Evolutionary conservation across 345 rosid genomes (phyloP).

Genomic region (Syzygium aqueum): DNA sequence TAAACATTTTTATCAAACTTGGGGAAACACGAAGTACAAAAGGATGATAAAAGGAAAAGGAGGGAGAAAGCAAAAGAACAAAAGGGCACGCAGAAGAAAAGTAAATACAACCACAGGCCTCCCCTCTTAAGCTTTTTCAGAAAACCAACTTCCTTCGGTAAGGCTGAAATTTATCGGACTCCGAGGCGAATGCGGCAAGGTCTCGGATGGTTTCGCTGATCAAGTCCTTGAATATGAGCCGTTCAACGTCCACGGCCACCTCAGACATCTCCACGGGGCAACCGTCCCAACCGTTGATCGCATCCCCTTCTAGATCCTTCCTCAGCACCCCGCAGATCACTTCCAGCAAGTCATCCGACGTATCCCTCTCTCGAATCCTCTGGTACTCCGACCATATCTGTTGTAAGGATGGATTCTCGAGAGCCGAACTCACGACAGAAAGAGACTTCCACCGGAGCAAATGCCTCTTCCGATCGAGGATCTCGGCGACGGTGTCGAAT

Average conservation of each 20-base stretch:
- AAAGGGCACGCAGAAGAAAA: not conserved
- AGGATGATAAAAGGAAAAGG: not conserved
- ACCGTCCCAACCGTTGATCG: slow-evolving; percentile 47
- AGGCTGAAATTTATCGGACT: slow-evolving; percentile 6
- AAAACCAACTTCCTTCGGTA: slow-evolving; percentile 67
- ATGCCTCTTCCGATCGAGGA: slow-evolving; percentile 36
- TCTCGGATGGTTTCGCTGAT: slow-evolving; percentile 71
- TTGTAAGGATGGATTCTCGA: slow-evolving; percentile 20
- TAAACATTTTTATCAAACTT: not conserved
- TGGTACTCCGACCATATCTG: slow-evolving; percentile 65
- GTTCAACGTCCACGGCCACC: slow-evolving; percentile 61
- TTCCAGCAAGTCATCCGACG: slow-evolving; percentile 43
- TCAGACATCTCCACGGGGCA: slow-evolving; percentile 65
- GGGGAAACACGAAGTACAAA: not conserved
- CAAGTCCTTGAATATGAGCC: slow-evolving; percentile 76
- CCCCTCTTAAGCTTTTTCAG: slow-evolving; percentile 18
- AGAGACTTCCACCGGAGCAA: slow-evolving; percentile 49
- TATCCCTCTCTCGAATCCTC: slow-evolving; percentile 39
- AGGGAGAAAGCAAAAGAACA: not conserved
- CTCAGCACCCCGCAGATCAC: slow-evolving; percentile 58
- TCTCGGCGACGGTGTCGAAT: slow-evolving; percentile 62
- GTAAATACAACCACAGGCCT: not conserved
- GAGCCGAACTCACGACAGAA: not conserved
- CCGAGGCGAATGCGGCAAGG: slow-evolving; percentile 33
- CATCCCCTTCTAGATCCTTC: slow-evolving; percentile 69